phyloP scores from a whole-genome alignment of 2,329 filamentous ascomycete species.

The Byssochlamys sp. region DNA sequence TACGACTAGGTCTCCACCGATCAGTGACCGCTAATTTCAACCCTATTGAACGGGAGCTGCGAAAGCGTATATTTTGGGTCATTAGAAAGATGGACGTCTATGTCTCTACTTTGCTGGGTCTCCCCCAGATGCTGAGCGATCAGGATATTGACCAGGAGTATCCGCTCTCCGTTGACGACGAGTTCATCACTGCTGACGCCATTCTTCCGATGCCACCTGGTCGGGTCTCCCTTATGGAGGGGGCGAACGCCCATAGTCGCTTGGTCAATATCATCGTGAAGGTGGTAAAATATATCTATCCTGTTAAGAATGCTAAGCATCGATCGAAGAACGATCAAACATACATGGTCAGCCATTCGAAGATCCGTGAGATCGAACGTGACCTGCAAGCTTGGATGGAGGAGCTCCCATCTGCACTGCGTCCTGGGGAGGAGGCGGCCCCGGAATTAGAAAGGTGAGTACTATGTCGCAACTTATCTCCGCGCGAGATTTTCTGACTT shows the following conservation, averaged over 20 bases:
- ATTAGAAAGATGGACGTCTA: conserved; percentile 44
- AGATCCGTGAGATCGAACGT: conserved; percentile 55
- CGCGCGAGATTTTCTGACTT: conserved; percentile 28
- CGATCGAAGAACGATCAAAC: conserved; percentile 42
- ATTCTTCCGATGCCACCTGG: conserved; percentile 47
- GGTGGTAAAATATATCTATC: conserved; percentile 56
- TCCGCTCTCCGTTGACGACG: conserved; percentile 37
- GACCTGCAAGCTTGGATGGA: conserved; percentile 57
- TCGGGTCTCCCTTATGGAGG: conserved; percentile 48
- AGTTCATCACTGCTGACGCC: conserved; percentile 38
- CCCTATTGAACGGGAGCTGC: conserved; percentile 62
- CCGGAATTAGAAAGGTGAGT: conserved; percentile 66
- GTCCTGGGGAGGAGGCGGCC: conserved; percentile 66
- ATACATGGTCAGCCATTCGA: conserved; percentile 55
- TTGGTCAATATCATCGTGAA: conserved; percentile 51
- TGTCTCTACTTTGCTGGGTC: conserved; percentile 40
- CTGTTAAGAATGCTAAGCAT: conserved; percentile 44
- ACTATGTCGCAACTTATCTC: neutral
- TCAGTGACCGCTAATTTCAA: conserved; percentile 60
- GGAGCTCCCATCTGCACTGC: conserved; percentile 62
- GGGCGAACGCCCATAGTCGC: conserved; percentile 51
- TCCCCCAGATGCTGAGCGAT: conserved; percentile 41
- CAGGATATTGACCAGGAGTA: conserved; percentile 44
- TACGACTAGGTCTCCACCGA: conserved; percentile 69
- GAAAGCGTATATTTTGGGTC: conserved; percentile 54